A percentile compares a stretch with the other conserved stretches of the same genome.
These are phyloP conservation scores for Diplogelasinospora grovesii DNA, from an alignment of 495 filamentous ascomycete species.

Conservation along the genomic window DNA sequence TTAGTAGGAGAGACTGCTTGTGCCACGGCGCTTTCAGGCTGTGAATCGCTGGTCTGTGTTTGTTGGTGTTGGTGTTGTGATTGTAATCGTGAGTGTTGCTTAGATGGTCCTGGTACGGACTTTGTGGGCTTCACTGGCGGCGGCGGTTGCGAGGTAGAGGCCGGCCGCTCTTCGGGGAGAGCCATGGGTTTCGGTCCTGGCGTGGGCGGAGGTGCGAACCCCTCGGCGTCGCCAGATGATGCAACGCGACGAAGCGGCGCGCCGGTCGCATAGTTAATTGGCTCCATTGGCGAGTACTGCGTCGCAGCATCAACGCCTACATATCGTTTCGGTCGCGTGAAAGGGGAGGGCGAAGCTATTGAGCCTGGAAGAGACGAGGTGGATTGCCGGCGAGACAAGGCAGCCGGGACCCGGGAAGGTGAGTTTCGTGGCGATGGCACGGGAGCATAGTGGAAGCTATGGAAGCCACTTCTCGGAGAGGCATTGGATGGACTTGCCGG, in stretches of 20 bases:
- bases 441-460: constrained; percentile 40
- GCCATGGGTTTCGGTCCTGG: constrained; percentile 18
- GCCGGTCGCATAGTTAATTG: constrained; percentile 31
- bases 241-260: constrained; percentile 25
- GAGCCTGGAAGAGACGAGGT: constrained; percentile 28
- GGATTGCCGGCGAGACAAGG: constrained; percentile 37
- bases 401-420: constrained; percentile 37
- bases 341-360: constrained; percentile 29
- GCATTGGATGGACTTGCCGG: constrained; percentile 37
- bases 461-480: constrained; percentile 34
- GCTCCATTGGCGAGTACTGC: constrained; percentile 51
- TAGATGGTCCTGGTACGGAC: constrained; percentile 1
- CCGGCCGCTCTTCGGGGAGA: constrained; percentile 12
- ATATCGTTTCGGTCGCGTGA: constrained; percentile 35
- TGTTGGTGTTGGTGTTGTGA: constrained; percentile 1
- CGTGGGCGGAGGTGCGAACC: constrained; percentile 20
- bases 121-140: constrained; percentile 8
- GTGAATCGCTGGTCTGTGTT: constrained; percentile 8
- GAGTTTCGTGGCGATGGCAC: constrained; percentile 37
- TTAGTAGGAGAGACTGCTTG: constrained; percentile 36
- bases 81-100: background rate
- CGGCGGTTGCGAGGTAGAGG: constrained; percentile 13
- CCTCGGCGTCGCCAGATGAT: constrained; percentile 11
- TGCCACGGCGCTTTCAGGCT: constrained; percentile 4
- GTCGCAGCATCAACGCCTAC: constrained; percentile 49